These are phyloP conservation scores for Conoideocrella luteorostrata DNA, from an alignment of 2,329 filamentous ascomycete genomes.

Conservation along the genomic window DNA sequence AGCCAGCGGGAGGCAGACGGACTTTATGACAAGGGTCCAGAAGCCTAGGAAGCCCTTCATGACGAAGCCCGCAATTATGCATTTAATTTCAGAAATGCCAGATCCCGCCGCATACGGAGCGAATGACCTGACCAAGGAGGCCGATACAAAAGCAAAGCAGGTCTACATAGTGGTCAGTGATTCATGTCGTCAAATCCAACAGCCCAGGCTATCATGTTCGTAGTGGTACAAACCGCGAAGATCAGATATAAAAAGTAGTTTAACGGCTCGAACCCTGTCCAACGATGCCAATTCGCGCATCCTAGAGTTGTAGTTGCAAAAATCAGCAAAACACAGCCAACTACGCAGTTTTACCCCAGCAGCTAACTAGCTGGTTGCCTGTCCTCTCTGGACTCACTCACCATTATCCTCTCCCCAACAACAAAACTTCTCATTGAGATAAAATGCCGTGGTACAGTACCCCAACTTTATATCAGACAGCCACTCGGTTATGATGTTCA, in stretches of 20 bases:
- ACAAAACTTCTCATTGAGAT: conserved; percentile 95
- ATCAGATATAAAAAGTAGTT: conserved; percentile 88
- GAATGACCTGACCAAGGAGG: conserved; percentile 80
- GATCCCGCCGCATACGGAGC: conserved; percentile 95
- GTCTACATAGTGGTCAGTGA: conserved; percentile 40
- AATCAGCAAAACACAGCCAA: neutral
- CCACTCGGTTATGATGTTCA: conserved; percentile 98
- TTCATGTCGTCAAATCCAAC: too few species aligned
- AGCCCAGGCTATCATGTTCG: too few species aligned
- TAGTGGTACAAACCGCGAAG: conserved; percentile 71
- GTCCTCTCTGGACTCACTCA: too few species aligned
- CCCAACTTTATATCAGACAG: conserved; percentile 91
- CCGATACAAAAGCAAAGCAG: conserved; percentile 74
- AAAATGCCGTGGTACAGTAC: conserved; percentile 93
- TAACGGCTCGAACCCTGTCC: conserved; percentile 69
- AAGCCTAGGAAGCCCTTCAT: conserved; percentile 97
- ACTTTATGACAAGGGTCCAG: conserved; percentile 92
- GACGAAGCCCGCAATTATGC: conserved; percentile 96
- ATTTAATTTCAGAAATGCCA: conserved; percentile 98
- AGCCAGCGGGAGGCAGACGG: conserved; percentile 78
- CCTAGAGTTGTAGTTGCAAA: conserved; percentile 36
- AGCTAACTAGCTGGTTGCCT: too few species aligned
- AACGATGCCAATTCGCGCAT: conserved; percentile 82
- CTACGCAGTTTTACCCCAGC: too few species aligned
- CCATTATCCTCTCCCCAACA: conserved; percentile 93